Evolutionary conservation across 2,329 filamentous ascomycete species (phyloP).

Genomic region (Ophiostoma ips): DNA sequence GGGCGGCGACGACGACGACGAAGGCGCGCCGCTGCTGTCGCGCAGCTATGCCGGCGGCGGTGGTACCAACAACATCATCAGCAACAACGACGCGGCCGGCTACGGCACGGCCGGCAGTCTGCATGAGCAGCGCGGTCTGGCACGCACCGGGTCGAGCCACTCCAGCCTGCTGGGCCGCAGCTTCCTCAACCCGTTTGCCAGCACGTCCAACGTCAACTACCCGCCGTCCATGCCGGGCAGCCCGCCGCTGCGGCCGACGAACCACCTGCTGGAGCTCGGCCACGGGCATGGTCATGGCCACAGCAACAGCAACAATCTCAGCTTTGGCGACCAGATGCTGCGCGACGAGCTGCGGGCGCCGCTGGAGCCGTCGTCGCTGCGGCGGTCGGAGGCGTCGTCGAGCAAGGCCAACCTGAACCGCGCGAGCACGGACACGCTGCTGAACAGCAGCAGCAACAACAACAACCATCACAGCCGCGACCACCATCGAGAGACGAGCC

Average conservation of each 20-base stretch:
- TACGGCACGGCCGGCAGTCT: conserved; percentile 19
- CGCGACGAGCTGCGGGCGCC: conserved; percentile 40
- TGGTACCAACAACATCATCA: too few relatives aligned
- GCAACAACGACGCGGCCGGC: conserved; percentile 6
- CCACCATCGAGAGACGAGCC: background rate
- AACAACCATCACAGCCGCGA: too few relatives aligned
- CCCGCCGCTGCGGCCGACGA: conserved; percentile 31
- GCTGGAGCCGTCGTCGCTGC: background rate
- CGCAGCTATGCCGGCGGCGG: conserved; percentile 26
- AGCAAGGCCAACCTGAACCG: conserved; percentile 2
- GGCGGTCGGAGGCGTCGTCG: conserved; percentile 2
- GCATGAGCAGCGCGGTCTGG: too few relatives aligned
- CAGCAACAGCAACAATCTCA: conserved; percentile 32
- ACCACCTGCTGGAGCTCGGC: conserved; percentile 32
- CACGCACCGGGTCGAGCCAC: conserved; percentile 34
- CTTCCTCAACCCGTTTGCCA: conserved; percentile 16
- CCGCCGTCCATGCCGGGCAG: conserved; percentile 54
- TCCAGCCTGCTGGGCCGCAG: conserved; percentile 34
- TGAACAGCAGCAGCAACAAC: background rate
- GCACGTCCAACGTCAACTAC: conserved; percentile 47
- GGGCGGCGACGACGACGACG: conserved; percentile 29
- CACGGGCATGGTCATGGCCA: background rate
- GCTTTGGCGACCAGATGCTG: conserved; percentile 57
- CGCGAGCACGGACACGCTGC: background rate
- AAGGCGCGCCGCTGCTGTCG: conserved; percentile 41